phyloP scores from a whole-genome alignment of 345 rosid genomes.

The Boechera divaricarpa region DNA sequence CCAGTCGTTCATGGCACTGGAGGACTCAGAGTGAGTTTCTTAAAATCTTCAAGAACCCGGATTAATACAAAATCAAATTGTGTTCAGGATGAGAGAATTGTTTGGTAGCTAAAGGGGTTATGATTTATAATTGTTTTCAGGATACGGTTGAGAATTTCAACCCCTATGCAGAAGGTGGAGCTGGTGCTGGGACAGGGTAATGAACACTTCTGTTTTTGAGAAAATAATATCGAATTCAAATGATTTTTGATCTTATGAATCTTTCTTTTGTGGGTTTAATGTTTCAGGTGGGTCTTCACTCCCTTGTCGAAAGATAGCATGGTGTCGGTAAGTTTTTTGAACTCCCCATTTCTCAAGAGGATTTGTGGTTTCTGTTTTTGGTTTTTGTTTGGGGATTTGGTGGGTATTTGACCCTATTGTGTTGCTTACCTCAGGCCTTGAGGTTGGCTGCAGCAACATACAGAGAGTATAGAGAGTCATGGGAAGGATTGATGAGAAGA shows the following conservation, averaged over 20 bases:
- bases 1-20: conserved; percentile 96
- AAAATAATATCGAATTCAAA: not conserved
- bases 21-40: conserved; percentile 82
- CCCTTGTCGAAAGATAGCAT: conserved; percentile 80
- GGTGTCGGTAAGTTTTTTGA: conserved; percentile 59
- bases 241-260: conserved; percentile 13
- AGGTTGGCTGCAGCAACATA: conserved; percentile 68
- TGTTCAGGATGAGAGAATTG: conserved; percentile 5
- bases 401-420: not conserved
- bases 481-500: conserved; percentile 85
- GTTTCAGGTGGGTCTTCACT: conserved; percentile 83
- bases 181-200: conserved; percentile 88
- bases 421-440: conserved; percentile 59
- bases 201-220: conserved; percentile 10
- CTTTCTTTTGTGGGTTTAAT: not conserved
- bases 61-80: not conserved
- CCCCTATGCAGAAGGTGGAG: conserved; percentile 72
- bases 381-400: not conserved
- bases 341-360: not conserved
- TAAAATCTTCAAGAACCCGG: not conserved
- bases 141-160: conserved; percentile 87
- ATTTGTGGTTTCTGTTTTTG: not conserved
- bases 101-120: not conserved
- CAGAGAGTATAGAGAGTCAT: conserved; percentile 71
- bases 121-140: conserved; percentile 47